Evolutionary conservation across 176 grass and related monocot genomes (phyloP).

Genomic region (Elymus sibiricus): DNA sequence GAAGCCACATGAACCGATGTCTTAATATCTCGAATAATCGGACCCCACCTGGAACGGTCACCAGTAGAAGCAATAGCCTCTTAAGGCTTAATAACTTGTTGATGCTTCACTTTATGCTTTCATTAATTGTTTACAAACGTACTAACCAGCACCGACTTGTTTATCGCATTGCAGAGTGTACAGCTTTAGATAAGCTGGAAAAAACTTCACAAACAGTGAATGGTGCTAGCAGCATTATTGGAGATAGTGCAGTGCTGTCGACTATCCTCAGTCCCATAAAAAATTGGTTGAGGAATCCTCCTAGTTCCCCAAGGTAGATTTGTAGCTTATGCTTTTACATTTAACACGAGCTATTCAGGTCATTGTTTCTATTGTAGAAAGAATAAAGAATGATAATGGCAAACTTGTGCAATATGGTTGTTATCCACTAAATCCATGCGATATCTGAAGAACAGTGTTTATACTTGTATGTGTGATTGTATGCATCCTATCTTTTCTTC

Average conservation of each 20-base stretch:
- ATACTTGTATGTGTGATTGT: neutral
- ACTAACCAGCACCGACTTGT: neutral
- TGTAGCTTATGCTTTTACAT: conserved; percentile 9
- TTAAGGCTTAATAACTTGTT: conserved; percentile 1
- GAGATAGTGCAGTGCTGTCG: conserved; percentile 65
- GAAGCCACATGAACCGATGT: neutral
- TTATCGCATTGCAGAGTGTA: conserved; percentile 49
- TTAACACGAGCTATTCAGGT: neutral
- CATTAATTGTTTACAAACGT: neutral
- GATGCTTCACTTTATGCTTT: neutral
- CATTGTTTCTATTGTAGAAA: conserved; percentile 1
- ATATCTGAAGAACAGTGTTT: neutral
- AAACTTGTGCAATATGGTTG: neutral
- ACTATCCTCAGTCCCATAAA: conserved; percentile 68
- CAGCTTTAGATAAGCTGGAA: conserved; percentile 81
- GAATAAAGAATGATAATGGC: neutral
- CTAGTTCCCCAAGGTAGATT: conserved; percentile 54
- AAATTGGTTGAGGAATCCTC: conserved; percentile 54
- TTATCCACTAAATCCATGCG: neutral
- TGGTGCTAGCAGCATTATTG: conserved; percentile 66
- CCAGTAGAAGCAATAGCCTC: neutral
- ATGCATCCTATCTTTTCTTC: neutral
- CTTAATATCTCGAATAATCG: neutral
- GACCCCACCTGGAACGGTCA: neutral
- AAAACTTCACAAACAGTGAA: conserved; percentile 83